phyloP scores from a whole-genome alignment of 345 rosid species.

The Eucalyptus guilfoylei region DNA sequence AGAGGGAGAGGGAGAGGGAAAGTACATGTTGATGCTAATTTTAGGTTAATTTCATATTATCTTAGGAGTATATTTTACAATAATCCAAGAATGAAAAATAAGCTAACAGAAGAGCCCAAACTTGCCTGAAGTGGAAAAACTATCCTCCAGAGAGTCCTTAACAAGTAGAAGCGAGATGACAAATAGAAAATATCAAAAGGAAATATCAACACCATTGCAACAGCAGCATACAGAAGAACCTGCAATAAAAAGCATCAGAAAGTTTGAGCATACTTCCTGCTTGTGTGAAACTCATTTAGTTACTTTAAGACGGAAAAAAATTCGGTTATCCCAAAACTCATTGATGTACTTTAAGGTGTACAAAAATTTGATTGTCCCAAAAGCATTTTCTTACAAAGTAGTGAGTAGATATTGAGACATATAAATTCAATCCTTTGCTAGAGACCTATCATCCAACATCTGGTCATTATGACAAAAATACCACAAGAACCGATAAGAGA shows the following conservation, averaged over 20 bases:
- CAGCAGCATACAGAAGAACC: slow-evolving; percentile 74
- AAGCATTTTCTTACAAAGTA: background rate
- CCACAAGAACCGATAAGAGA: background rate
- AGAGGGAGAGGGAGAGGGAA: background rate
- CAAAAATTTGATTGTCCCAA: background rate
- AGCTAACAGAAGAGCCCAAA: background rate
- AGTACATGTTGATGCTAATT: background rate
- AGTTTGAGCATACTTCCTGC: background rate
- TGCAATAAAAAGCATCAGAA: slow-evolving; percentile 15
- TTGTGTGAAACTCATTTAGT: background rate
- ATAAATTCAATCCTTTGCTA: background rate
- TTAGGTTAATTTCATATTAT: background rate
- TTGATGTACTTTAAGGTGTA: background rate
- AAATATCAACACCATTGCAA: slow-evolving; percentile 53
- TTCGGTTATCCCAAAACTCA: background rate
- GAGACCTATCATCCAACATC: background rate
- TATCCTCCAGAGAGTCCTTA: slow-evolving; percentile 85
- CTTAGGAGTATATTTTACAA: background rate
- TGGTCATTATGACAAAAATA: background rate
- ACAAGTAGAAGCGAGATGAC: slow-evolving; percentile 70
- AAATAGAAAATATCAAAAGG: slow-evolving; percentile 83
- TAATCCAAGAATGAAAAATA: background rate
- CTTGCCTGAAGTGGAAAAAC: slow-evolving; percentile 85
- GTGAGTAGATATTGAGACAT: background rate
- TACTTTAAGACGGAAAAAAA: background rate